A percentile compares a stretch with the other conserved stretches of the same genome.
Conservation (phyloP, 106 monocot species). For the Platanthera guangdongensis region DNA sequence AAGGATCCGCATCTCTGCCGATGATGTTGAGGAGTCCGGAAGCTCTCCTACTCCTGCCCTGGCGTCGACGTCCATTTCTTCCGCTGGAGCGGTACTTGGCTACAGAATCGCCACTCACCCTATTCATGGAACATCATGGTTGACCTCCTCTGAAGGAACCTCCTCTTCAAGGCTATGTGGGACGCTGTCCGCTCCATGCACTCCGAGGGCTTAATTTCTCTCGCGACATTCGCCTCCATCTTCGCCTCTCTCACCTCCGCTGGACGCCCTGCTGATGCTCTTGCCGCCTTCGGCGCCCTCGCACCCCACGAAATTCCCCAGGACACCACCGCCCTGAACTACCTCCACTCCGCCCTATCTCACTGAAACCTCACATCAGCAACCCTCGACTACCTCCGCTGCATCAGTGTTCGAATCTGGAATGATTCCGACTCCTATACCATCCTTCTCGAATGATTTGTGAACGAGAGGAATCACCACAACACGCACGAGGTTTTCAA, state of each 20-base stretch:
- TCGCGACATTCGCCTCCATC: conserved; percentile 79
- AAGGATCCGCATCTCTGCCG: conserved; percentile 18
- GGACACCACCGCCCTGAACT: conserved; percentile 53
- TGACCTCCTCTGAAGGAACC: conserved; percentile 85
- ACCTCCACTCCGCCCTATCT: conserved; percentile 62
- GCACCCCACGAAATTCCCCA: conserved; percentile 26
- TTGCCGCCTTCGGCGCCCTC: conserved; percentile 43
- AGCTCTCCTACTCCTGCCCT: conserved; percentile 65
- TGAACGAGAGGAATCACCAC: conserved; percentile 33
- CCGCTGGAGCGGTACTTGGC: conserved; percentile 35
- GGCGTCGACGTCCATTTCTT: conserved; percentile 47
- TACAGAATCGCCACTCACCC: conserved; percentile 35
- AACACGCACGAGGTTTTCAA: conserved; percentile 32
- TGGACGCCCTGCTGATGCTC: conserved; percentile 25
- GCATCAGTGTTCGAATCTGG: background rate
- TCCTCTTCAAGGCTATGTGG: conserved; percentile 68
- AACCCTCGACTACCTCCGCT: conserved; percentile 20
- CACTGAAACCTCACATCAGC: conserved; percentile 25
- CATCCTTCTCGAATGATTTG: conserved; percentile 75
- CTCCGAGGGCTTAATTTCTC: conserved; percentile 36
- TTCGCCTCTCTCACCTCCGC: conserved; percentile 52
- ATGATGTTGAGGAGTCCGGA: conserved; percentile 67
- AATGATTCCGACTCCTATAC: conserved; percentile 69
- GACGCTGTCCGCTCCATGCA: conserved; percentile 47
- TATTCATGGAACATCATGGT: conserved; percentile 83